Base-by-base conservation (phyloP, 2,329 filamentous ascomycete species). In the Didymella glomerata region DNA sequence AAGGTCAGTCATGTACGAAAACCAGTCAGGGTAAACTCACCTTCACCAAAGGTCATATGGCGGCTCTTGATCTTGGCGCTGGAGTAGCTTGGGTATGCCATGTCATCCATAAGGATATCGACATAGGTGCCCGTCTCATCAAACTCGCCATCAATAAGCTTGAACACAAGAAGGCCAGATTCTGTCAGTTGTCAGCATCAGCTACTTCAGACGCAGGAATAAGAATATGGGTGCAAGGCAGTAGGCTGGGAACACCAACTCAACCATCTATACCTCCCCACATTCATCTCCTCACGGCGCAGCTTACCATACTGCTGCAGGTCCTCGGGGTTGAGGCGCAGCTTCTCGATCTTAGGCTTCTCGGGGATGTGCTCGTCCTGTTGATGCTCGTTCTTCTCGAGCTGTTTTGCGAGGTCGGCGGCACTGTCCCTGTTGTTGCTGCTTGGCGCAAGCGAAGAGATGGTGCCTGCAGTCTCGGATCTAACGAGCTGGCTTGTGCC, bases 21-120 rank as follows among this genome's bases (percentile, higher is more conserved):
- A 53, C 4, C 18, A 25, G 8, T 10, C 16, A 8, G 9, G n/a
- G 4, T 24, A 48, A 27, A 10, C 81, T 64, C 76, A 82, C 85
- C 93, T 78, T 99, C 95, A 68, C 95, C 91, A 77, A 98, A 92
- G 51, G 86, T 90, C 72, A 88, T 85, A 11, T 84, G 81, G 68
- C 84, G 89, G 40, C 83, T 85, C 71, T 86, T 88, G 30, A 93
- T 89, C 64, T 88, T 92, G 1, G 90, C 88, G 11, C 93, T 96
- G 1, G 86, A 84, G 75, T 97, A 98, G 0, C 93, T 90, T 0
- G 95, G 90, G 80, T 95, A 98, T 30, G 92, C 86, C 85, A 95
- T 93, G 75, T 99, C 95, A 76, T 99, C 95, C 76, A 98, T 95
- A 63, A 94, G 82, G 8, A 99, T 86, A 76, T 99, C 93, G 22